Evolutionary conservation across 495 filamentous ascomycete genomes (phyloP).

Genomic region (Parathielavia appendiculata): DNA sequence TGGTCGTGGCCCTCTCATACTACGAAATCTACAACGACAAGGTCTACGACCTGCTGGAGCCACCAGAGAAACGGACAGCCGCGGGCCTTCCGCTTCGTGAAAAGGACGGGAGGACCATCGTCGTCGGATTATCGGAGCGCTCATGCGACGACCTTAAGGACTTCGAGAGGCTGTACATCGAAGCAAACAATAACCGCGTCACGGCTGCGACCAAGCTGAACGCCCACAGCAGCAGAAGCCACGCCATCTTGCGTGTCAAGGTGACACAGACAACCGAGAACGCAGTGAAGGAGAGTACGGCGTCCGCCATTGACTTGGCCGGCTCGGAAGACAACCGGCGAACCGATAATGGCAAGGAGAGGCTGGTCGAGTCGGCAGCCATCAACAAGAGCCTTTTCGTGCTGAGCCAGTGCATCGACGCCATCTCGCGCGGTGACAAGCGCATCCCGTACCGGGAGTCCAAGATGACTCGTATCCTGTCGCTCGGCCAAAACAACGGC

Average conservation of each 20-base stretch:
- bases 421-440: conserved; percentile 63
- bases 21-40: conserved; percentile 99
- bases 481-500: conserved; percentile 90
- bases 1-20: conserved; percentile 80
- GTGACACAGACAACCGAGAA: conserved; percentile 68
- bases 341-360: conserved; percentile 90
- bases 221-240: conserved; percentile 86
- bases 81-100: conserved; percentile 83
- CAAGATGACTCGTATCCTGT: conserved; percentile 96
- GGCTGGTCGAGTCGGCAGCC: conserved; percentile 90
- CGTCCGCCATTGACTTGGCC: conserved; percentile 92
- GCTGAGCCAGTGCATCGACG: conserved; percentile 91
- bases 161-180: conserved; percentile 87
- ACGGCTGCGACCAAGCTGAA: conserved; percentile 95
- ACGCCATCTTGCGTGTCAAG: conserved; percentile 90
- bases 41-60: conserved; percentile 87
- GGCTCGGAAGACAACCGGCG: conserved; percentile 94
- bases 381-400: conserved; percentile 99
- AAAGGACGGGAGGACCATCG: conserved; percentile 83
- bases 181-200: conserved; percentile 87
- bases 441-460: conserved; percentile 91
- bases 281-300: conserved; percentile 69
- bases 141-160: conserved; percentile 83
- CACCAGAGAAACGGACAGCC: conserved; percentile 81
- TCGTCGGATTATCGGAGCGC: conserved; percentile 85